A percentile compares a stretch with the other conserved stretches of the same genome.
phyloP scores from a whole-genome alignment of 768 basidiomycete species.

The Amanita thiersii region DNA sequence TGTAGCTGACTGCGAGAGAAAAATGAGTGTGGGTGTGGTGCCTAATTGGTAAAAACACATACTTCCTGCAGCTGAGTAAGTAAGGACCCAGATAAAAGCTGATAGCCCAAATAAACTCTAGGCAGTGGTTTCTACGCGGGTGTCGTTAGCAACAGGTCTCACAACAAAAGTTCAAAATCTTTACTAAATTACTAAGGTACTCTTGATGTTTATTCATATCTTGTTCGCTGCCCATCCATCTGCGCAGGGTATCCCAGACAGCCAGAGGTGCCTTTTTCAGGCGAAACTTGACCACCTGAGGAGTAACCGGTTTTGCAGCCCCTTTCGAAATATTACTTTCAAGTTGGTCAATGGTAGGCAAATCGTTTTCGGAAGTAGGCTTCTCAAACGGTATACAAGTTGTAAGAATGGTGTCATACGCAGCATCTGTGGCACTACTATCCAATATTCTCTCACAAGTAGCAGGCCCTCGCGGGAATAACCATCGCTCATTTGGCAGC shows the following conservation, averaged over 20 bases:
- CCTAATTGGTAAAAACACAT: constrained; percentile 12
- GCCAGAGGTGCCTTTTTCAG: constrained; percentile 38
- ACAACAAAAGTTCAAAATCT: neutral
- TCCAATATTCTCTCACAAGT: constrained; percentile 33
- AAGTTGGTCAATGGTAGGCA: constrained; percentile 7
- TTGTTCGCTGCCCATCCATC: constrained; percentile 55
- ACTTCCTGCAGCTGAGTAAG: constrained; percentile 56
- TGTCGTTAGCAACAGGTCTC: constrained; percentile 2
- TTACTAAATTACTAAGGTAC: constrained; percentile 39
- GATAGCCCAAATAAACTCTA: constrained; percentile 48
- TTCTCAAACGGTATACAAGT: constrained; percentile 37
- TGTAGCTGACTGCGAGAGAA: constrained; percentile 28
- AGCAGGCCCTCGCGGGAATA: constrained; percentile 55
- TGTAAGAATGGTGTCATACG: constrained; percentile 31
- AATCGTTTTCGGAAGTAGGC: constrained; percentile 10
- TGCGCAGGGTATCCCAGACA: constrained; percentile 50
- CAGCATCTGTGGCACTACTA: constrained; percentile 11
- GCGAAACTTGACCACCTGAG: constrained; percentile 35
- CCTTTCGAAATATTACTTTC: constrained; percentile 10
- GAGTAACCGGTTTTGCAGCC: constrained; percentile 12
- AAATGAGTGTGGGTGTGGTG: constrained; percentile 10
- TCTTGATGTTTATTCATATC: constrained; percentile 41
- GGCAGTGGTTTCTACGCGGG: constrained; percentile 33
- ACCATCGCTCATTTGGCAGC: constrained; percentile 51
- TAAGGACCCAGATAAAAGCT: constrained; percentile 45